Evolutionary conservation across 805 yeast genomes (phyloP).

Genomic region (Pichia occidentalis): DNA sequence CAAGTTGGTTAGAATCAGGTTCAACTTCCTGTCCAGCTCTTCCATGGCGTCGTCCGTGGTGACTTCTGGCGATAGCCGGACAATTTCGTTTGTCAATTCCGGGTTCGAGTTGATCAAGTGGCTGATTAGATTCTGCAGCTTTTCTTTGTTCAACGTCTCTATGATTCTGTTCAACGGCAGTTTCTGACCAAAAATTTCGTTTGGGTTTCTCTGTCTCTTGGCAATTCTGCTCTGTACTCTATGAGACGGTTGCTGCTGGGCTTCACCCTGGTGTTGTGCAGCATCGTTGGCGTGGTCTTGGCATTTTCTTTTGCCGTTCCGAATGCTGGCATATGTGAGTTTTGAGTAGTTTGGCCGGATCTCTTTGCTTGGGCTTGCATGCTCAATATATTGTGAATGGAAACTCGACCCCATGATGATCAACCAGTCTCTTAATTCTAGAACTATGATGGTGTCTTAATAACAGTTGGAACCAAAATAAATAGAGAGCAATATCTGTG

Average conservation of each 20-base stretch:
- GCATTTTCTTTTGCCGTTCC: constrained; percentile 6
- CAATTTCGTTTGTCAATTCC: constrained; percentile 47
- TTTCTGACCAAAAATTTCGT: constrained; percentile 45
- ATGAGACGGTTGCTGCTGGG: not conserved
- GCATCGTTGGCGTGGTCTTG: not conserved
- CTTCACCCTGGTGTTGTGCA: not conserved
- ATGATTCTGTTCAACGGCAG: constrained; percentile 59
- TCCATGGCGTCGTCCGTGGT: constrained; percentile 45
- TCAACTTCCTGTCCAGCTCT: constrained; percentile 41
- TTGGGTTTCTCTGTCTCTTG: constrained; percentile 32
- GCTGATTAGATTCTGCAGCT: constrained; percentile 46
- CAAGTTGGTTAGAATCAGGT: constrained; percentile 40
- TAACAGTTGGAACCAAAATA: too few species aligned
- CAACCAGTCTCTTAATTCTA: too few species aligned
- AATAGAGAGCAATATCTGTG: too few species aligned
- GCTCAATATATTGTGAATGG: constrained; percentile 6
- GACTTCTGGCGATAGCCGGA: constrained; percentile 51
- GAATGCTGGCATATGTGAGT: too few species aligned
- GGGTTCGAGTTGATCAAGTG: constrained; percentile 56
- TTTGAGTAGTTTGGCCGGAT: not conserved
- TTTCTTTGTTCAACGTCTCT: constrained; percentile 57
- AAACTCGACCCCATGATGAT: constrained; percentile 8
- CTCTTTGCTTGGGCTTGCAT: not conserved
- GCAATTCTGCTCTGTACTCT: constrained; percentile 1
- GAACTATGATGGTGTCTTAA: too few species aligned